Base-by-base conservation (phyloP, 2,329 filamentous ascomycete genomes). In the Myriosclerotinia scirpicola region DNA sequence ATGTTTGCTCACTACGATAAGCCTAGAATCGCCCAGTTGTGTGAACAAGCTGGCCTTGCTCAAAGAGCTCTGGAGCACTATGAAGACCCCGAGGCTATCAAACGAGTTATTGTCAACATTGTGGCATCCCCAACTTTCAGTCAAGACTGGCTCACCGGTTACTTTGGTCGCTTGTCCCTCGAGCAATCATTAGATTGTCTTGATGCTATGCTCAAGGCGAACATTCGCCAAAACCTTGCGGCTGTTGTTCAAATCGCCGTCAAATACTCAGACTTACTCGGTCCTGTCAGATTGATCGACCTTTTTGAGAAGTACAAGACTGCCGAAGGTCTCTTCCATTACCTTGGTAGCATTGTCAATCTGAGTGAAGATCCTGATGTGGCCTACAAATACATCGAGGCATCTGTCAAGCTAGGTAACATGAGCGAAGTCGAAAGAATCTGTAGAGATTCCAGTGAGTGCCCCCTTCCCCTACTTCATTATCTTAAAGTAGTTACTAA, bases 1-100 rank as follows among this genome's bases (percentile, higher is more conserved):
- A 97, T 99, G 90, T 98, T 99, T 80, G 93, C 93, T 0, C 88
- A 99, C 80, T 99, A 97, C 76, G 95, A 99, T 80, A 96, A 92
- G 82, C 81, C 88, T 55, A 90, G 93, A 70, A 91, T 99, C 78
- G 92, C 94, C 34, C 86, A 90, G 71, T 85, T 99, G 65, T 99
- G 95, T 77, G 95, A 99, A 81, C 91, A 96, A 77, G 93, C 93
- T 63, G 93, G 93, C 63, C 86, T 99, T 65, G 85, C 86, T 71
- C 90, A 93, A 76, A 91, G 91, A 79, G 95, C 95, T 30, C 79
- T 99, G 70, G 96, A 99, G 81, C 92, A 97, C 73, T 97, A 96
- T 73, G 93, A 98, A 75, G 93, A 98, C 74, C 89, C 93, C 6
- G 88, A 88, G 36, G 87, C 90, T 20, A 90, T 99, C 79, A 98